Evolutionary conservation across 441 rosid species (phyloP).

Genomic region (Jatropha podagrica): DNA sequence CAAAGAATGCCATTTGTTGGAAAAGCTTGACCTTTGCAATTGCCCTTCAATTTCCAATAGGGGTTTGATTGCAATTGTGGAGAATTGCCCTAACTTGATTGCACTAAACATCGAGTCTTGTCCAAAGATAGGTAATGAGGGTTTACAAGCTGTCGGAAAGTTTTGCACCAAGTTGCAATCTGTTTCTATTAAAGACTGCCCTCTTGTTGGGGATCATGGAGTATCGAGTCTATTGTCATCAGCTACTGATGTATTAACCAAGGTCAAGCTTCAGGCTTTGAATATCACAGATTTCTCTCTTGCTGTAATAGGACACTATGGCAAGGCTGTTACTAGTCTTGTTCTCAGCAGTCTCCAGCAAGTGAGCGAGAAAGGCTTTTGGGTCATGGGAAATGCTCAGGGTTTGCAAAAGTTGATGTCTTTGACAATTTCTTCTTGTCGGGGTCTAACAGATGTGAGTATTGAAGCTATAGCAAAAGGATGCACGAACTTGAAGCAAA

Average conservation of each 20-base stretch:
- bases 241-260: conserved; percentile 51
- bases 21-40: conserved; percentile 80
- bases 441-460: conserved; percentile 78
- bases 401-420: conserved; percentile 64
- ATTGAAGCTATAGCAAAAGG: conserved; percentile 79
- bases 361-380: conserved; percentile 91
- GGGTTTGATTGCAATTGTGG: conserved; percentile 66
- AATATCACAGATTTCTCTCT: conserved; percentile 81
- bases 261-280: conserved; percentile 82
- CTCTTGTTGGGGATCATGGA: conserved; percentile 92
- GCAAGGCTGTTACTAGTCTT: conserved; percentile 61
- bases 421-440: conserved; percentile 63
- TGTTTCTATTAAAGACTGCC: conserved; percentile 80
- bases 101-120: conserved; percentile 71
- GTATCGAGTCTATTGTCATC: conserved; percentile 73
- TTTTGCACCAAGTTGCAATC: conserved; percentile 62
- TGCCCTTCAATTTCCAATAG: conserved; percentile 75
- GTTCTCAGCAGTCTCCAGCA: conserved; percentile 63
- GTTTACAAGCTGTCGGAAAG: conserved; percentile 71
- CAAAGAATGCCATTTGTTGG: conserved; percentile 62
- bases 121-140: conserved; percentile 70
- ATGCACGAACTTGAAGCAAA: conserved; percentile 69
- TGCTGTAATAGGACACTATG: conserved; percentile 90
- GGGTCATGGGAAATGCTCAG: conserved; percentile 95
- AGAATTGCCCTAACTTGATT: conserved; percentile 64